These are phyloP conservation scores for Ensete glaucum DNA, from an alignment of 176 grass and related monocot species.

Conservation along the genomic window DNA sequence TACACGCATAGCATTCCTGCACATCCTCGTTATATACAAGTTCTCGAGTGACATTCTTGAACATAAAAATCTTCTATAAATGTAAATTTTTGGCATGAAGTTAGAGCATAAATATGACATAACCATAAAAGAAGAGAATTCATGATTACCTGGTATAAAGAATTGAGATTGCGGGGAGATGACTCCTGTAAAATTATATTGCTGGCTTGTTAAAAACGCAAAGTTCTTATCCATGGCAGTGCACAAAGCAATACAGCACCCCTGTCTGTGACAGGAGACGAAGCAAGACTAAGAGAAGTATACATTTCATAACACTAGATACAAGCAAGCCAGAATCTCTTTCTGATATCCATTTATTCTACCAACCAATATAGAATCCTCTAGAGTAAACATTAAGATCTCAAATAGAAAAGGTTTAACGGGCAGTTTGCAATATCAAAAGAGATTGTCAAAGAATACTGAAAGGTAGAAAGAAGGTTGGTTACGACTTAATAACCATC, in stretches of 20 bases:
- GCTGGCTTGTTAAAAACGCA: slow-evolving; percentile 61
- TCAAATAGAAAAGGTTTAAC: too few relatives aligned
- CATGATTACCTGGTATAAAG: slow-evolving; percentile 62
- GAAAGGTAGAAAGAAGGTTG: too few relatives aligned
- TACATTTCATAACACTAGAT: neutral
- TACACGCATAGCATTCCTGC: too few relatives aligned
- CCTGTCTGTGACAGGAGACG: slow-evolving; percentile 31
- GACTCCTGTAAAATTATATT: slow-evolving; percentile 75
- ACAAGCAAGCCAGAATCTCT: too few relatives aligned
- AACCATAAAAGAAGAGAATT: neutral
- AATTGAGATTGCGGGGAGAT: slow-evolving; percentile 62
- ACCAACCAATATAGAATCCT: neutral
- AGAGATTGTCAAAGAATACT: neutral
- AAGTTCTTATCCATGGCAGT: slow-evolving; percentile 70
- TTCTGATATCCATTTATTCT: neutral
- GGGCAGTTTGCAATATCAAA: too few relatives aligned
- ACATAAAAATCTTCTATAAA: too few relatives aligned
- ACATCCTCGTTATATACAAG: too few relatives aligned
- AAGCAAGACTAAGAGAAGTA: slow-evolving; percentile 19
- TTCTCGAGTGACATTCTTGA: too few relatives aligned
- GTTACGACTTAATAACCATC: too few relatives aligned
- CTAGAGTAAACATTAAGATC: neutral
- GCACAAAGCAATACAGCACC: slow-evolving; percentile 55
- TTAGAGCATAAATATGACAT: too few relatives aligned
- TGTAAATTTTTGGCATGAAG: too few relatives aligned